These are phyloP conservation scores for Mycena olivaceomarginata DNA, from an alignment of 768 basidiomycete species.

Conservation along the genomic window DNA sequence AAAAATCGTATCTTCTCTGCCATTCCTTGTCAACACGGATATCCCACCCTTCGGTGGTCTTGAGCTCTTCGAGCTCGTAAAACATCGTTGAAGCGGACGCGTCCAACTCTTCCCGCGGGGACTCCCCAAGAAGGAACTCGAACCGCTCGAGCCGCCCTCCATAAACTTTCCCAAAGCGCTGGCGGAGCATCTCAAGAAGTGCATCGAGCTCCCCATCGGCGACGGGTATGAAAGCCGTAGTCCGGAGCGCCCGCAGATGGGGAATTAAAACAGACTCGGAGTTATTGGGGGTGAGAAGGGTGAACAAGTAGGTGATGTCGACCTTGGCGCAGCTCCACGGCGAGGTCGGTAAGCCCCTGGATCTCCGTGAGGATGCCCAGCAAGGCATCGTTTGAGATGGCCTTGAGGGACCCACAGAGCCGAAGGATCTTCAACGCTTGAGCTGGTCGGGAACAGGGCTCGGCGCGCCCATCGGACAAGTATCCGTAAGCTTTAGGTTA, in stretches of 20 bases:
- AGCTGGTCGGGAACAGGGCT: slow-evolving; percentile 8
- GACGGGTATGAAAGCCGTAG: neutral
- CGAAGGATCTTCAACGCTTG: slow-evolving; percentile 20
- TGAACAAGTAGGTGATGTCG: slow-evolving; percentile 4
- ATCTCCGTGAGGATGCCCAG: slow-evolving; percentile 19
- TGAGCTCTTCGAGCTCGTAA: neutral
- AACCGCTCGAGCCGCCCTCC: slow-evolving; percentile 8
- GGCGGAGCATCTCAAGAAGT: slow-evolving; percentile 15
- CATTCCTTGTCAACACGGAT: neutral
- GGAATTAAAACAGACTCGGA: neutral
- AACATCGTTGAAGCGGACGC: neutral
- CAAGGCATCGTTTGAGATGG: slow-evolving; percentile 12
- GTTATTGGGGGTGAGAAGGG: slow-evolving; percentile 1
- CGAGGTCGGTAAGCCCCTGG: slow-evolving; percentile 1
- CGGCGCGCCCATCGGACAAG: neutral
- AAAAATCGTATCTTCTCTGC: neutral
- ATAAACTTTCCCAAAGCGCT: neutral
- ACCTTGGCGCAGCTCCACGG: neutral
- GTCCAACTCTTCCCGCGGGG: neutral
- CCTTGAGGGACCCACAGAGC: slow-evolving; percentile 2
- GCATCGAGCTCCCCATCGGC: neutral
- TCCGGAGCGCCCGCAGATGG: slow-evolving; percentile 12
- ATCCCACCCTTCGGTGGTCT: slow-evolving; percentile 6
- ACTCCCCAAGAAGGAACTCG: neutral
- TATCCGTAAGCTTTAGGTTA: neutral